phyloP scores from a whole-genome alignment of 2,329 filamentous ascomycete genomes.

The Ophiostoma ips region DNA sequence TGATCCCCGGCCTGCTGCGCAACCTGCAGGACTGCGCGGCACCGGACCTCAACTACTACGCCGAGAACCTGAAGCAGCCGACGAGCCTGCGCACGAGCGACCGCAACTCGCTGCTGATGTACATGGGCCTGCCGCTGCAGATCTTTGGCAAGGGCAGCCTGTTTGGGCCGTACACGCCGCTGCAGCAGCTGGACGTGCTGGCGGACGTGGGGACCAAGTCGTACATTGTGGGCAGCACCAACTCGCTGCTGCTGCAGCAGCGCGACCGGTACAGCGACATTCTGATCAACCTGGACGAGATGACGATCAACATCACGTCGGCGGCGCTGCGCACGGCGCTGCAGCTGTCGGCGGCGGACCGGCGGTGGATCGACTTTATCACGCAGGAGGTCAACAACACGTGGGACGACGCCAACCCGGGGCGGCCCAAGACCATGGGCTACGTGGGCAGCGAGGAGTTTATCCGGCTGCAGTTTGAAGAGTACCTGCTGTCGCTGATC shows the following conservation, averaged over 20 bases:
- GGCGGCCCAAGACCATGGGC: conserved; percentile 81
- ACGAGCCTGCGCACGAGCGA: conserved; percentile 87
- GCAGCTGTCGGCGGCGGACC: conserved; percentile 68
- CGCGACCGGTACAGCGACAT: conserved; percentile 94
- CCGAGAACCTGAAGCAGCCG: conserved; percentile 58
- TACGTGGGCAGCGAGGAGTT: conserved; percentile 96
- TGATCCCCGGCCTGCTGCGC: conserved; percentile 84
- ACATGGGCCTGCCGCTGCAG: conserved; percentile 89
- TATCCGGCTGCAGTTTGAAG: conserved; percentile 92
- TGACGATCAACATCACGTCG: conserved; percentile 71
- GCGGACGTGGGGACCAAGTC: conserved; percentile 92
- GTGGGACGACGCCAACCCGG: conserved; percentile 86
- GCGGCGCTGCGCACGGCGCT: conserved; percentile 63
- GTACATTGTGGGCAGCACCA: conserved; percentile 94
- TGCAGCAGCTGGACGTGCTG: conserved; percentile 83
- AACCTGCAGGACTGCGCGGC: conserved; percentile 92
- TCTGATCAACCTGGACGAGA: conserved; percentile 87
- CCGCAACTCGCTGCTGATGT: conserved; percentile 73
- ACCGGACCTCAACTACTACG: conserved; percentile 77
- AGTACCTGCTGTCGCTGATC: conserved; percentile 81
- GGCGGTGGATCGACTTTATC: conserved; percentile 92
- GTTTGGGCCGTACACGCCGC: conserved; percentile 89
- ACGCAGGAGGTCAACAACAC: conserved; percentile 90
- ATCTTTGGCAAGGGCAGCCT: conserved; percentile 88
- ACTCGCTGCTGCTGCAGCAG: conserved; percentile 84